These are phyloP conservation scores for Sarocladiaceae sp. DNA, from an alignment of 2,329 filamentous ascomycete genomes.

Conservation along the genomic window DNA sequence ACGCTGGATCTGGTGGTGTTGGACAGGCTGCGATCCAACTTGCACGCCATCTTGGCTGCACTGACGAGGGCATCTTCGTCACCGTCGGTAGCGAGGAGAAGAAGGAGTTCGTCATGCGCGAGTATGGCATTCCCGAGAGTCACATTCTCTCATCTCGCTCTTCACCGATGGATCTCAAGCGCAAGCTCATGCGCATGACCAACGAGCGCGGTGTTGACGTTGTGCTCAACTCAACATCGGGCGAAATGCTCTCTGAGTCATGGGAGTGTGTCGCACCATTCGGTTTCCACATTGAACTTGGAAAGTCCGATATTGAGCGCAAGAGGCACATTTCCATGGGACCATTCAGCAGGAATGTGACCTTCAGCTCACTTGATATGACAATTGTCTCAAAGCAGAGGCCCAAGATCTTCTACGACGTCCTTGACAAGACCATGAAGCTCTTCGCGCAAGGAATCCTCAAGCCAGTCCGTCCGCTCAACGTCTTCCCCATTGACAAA, in stretches of 20 bases:
- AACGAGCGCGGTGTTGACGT: slow-evolving; percentile 27
- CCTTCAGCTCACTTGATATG: slow-evolving; percentile 16
- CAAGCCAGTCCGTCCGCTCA: not conserved
- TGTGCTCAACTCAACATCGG: slow-evolving; percentile 27
- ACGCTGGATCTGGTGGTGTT: slow-evolving; percentile 28
- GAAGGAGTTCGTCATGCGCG: slow-evolving; percentile 19
- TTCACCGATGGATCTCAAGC: not conserved
- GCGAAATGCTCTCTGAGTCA: slow-evolving; percentile 24
- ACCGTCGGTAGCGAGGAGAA: slow-evolving; percentile 25
- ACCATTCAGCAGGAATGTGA: slow-evolving; percentile 25
- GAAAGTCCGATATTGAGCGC: slow-evolving; percentile 23
- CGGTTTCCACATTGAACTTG: slow-evolving; percentile 32
- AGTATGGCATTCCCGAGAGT: slow-evolving; percentile 24
- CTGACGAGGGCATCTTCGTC: slow-evolving; percentile 14
- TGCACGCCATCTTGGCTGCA: slow-evolving; percentile 17
- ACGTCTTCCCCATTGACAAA: slow-evolving; percentile 8
- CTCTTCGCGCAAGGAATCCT: not conserved
- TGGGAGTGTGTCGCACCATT: slow-evolving; percentile 29
- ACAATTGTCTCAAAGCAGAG: not conserved
- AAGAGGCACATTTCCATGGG: slow-evolving; percentile 21
- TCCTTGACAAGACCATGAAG: slow-evolving; percentile 4
- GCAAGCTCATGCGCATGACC: slow-evolving; percentile 15
- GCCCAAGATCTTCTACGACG: not conserved
- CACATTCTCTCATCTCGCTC: slow-evolving; percentile 11
- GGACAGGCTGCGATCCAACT: slow-evolving; percentile 34